Conservation (phyloP, 2,329 filamentous ascomycete species). For the Calonectria hongkongensis region DNA sequence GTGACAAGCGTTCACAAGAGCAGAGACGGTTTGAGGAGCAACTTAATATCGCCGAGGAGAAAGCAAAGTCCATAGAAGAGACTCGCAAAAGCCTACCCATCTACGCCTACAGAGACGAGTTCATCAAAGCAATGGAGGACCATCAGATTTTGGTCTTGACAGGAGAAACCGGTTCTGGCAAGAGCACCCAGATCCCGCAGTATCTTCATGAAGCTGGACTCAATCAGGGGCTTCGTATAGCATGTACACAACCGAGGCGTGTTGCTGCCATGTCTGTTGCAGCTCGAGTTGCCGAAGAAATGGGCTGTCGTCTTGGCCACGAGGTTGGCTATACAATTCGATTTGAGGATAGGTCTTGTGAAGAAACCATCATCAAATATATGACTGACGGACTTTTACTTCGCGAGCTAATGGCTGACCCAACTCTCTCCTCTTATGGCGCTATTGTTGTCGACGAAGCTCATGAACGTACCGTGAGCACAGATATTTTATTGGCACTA, state of each 20-base stretch:
- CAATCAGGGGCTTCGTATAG: conserved; percentile 88
- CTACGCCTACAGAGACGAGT: conserved; percentile 89
- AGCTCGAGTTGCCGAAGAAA: conserved; percentile 95
- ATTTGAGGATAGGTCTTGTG: conserved; percentile 93
- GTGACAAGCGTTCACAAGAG: conserved; percentile 84
- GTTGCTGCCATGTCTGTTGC: conserved; percentile 99
- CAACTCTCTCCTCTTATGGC: conserved; percentile 71
- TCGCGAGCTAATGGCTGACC: conserved; percentile 91
- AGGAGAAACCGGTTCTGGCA: conserved; percentile 95
- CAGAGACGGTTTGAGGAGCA: conserved; percentile 86
- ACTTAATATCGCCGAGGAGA: conserved; percentile 91
- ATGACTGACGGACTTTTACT: conserved; percentile 98
- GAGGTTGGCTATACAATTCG: conserved; percentile 97
- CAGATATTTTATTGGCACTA: conserved; percentile 91
- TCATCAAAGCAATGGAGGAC: conserved; percentile 89
- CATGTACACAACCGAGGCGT: conserved; percentile 87
- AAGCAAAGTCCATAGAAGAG: conserved; percentile 91
- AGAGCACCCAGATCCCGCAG: conserved; percentile 96
- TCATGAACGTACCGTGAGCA: conserved; percentile 93
- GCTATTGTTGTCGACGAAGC: conserved; percentile 96
- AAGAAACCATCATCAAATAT: conserved; percentile 95
- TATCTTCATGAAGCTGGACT: conserved; percentile 95
- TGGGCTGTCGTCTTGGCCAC: conserved; percentile 90
- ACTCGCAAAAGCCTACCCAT: conserved; percentile 93
- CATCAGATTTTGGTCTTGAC: conserved; percentile 94